phyloP scores from a whole-genome alignment of 352 stramenopile genomes.

The Albugo candida region DNA sequence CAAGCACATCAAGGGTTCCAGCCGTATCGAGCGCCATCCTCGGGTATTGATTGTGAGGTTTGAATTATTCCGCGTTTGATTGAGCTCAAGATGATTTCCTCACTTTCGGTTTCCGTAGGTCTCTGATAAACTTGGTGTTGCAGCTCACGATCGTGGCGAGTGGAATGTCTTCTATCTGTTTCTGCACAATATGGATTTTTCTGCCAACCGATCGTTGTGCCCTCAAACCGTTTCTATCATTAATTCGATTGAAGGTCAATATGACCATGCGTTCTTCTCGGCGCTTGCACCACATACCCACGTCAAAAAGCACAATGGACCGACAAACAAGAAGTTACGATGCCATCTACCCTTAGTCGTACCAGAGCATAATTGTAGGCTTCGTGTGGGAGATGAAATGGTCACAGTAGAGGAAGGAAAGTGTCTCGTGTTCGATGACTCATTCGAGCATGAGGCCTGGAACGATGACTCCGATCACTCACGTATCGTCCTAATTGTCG shows the following conservation, averaged over 20 bases:
- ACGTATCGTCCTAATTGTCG: slow-evolving; percentile 85
- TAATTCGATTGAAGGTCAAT: slow-evolving; percentile 34
- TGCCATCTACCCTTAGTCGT: slow-evolving; percentile 76
- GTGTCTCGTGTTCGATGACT: slow-evolving; percentile 96
- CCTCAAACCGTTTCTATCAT: slow-evolving; percentile 35
- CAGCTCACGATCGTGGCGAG: slow-evolving; percentile 58
- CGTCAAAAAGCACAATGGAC: slow-evolving; percentile 63
- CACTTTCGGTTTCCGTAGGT: slow-evolving; percentile 13
- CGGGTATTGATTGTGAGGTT: slow-evolving; percentile 19
- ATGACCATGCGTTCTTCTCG: slow-evolving; percentile 79
- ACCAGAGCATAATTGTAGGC: slow-evolving; percentile 23
- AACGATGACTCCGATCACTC: slow-evolving; percentile 75
- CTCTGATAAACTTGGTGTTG: slow-evolving; percentile 45
- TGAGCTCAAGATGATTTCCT: background rate
- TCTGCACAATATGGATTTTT: slow-evolving; percentile 74
- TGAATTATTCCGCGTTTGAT: background rate
- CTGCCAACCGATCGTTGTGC: slow-evolving; percentile 39
- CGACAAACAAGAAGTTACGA: slow-evolving; percentile 85
- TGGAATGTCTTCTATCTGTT: slow-evolving; percentile 82
- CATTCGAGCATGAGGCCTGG: slow-evolving; percentile 97
- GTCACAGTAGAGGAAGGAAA: slow-evolving; percentile 71
- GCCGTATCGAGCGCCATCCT: slow-evolving; percentile 52
- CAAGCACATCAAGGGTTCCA: slow-evolving; percentile 32
- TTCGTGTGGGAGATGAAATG: slow-evolving; percentile 53
- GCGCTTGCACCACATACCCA: slow-evolving; percentile 61